phyloP scores from a whole-genome alignment of 176 grass and related monocot species.

The Pontederia paniculata region DNA sequence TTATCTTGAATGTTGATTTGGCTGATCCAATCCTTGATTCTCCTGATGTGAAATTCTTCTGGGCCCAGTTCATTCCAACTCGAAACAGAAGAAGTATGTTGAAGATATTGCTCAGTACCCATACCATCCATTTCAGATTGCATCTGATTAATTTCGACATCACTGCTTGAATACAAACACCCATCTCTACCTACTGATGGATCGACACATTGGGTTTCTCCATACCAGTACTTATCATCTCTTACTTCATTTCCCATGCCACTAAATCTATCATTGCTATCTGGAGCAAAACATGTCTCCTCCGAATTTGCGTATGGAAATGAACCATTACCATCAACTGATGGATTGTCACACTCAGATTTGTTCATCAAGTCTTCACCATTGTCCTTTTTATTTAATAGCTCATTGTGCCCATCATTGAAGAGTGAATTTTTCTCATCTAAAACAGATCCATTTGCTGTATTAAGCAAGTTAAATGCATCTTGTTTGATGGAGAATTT shows the following conservation, averaged over 20 bases:
- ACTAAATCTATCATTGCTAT: neutral
- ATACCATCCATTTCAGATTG: conserved; percentile 11
- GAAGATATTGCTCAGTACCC: neutral
- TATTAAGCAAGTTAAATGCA: conserved; percentile 24
- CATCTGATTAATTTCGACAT: conserved; percentile 16
- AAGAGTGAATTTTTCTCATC: conserved; percentile 21
- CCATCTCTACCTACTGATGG: neutral
- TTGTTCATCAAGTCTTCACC: neutral
- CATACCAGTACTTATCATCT: neutral
- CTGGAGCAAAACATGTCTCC: conserved; percentile 18
- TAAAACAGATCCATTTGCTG: conserved; percentile 8
- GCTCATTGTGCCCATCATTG: neutral
- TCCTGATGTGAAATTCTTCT: conserved; percentile 24
- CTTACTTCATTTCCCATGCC: neutral
- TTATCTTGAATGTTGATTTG: conserved; percentile 48
- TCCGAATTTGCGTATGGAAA: conserved; percentile 26
- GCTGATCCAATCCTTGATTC: conserved; percentile 79
- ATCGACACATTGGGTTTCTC: conserved; percentile 10
- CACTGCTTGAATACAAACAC: conserved; percentile 17
- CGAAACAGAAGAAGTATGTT: conserved; percentile 6
- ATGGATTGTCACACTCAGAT: neutral
- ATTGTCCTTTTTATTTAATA: neutral
- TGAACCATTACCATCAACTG: conserved; percentile 9
- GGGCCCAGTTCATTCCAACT: conserved; percentile 8
- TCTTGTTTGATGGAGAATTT: conserved; percentile 23